Conservation (phyloP, 306 rosid genomes). For the Lupinus albus region DNA sequence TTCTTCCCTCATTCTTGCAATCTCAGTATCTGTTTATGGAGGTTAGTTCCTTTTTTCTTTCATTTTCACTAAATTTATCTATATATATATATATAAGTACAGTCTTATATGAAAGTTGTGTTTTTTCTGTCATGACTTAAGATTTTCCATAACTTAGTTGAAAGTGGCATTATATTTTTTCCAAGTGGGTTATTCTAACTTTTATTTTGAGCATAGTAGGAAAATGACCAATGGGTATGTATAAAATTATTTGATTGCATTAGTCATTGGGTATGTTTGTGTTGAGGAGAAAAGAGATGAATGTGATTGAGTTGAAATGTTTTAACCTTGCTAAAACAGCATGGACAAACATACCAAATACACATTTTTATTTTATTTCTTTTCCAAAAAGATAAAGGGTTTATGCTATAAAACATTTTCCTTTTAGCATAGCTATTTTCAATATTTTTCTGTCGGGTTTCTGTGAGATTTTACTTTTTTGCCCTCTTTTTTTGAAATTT, state of each 20-base stretch:
- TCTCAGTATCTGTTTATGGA: constrained; percentile 58
- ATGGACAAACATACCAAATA: background rate
- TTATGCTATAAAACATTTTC: constrained; percentile 15
- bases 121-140: too few relatives aligned
- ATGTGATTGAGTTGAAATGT: background rate
- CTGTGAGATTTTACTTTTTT: background rate
- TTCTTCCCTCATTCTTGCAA: constrained; percentile 42
- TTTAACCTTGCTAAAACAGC: background rate
- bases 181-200: too few relatives aligned
- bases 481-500: constrained; percentile 38
- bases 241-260: background rate
- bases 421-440: background rate
- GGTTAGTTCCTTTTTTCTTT: constrained; percentile 44
- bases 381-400: background rate
- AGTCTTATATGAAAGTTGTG: too few relatives aligned
- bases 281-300: constrained; percentile 14
- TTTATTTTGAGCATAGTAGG: background rate
- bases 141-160: background rate
- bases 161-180: background rate
- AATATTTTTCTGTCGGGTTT: background rate
- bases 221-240: background rate
- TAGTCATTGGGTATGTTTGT: background rate
- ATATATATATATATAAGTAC: too few relatives aligned
- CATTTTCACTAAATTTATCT: too few relatives aligned
- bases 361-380: constrained; percentile 1